Base-by-base conservation (phyloP, 495 filamentous ascomycete genomes). In the Peziza echinospora region DNA sequence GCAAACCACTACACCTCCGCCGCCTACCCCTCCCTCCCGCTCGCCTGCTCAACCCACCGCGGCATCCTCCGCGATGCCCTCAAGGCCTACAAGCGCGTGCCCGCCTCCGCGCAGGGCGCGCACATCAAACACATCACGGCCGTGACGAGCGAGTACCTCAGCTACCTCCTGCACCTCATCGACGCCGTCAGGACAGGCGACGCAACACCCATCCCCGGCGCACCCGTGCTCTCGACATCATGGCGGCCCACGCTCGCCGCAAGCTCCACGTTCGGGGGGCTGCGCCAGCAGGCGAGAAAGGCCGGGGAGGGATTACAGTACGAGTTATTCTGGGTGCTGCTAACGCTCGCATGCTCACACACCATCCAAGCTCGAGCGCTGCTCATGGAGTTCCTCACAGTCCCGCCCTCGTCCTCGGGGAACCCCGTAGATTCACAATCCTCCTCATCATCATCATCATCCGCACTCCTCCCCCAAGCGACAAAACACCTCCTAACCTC, bases 11-110 rank as follows among this genome's bases (percentile, higher is more conserved):
- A 86, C 55, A 65, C 59, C 45, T 79, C 75, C 46, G 67, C 72
- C 44, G 79, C 79, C 2, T 86, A 92, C 58, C 84, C 86, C 5
- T 86, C 86, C 0, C 71, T 93, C 9, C 82, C 82, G 8, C 69
- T 83, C 44, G 68, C 73, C 19, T 75, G 81, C 2, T 80, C 82
- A 37, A 84, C 81, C 11, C 70, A 77, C 51, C 82, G 87, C 39
- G 80, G 78, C 52, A 73, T 84, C 10, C 68, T 89, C 11, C 73
- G 80, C 49, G 73, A 81, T 55, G 71, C 73, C 5, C 68, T 93
- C 23, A 93, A 93, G 56, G 69, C 72, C 48, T 72, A 89, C 63
- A 92, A 89, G 56, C 81, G 80, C 39, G 69, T 87, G 19, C 70
- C 82, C 21, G 67, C 73, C 26, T 58, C 70, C 24, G 72, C 77